A percentile compares a stretch with the other conserved stretches of the same genome.
phyloP scores from a whole-genome alignment of 2,329 filamentous ascomycete genomes.

The Trichoderma atrobrunneum region DNA sequence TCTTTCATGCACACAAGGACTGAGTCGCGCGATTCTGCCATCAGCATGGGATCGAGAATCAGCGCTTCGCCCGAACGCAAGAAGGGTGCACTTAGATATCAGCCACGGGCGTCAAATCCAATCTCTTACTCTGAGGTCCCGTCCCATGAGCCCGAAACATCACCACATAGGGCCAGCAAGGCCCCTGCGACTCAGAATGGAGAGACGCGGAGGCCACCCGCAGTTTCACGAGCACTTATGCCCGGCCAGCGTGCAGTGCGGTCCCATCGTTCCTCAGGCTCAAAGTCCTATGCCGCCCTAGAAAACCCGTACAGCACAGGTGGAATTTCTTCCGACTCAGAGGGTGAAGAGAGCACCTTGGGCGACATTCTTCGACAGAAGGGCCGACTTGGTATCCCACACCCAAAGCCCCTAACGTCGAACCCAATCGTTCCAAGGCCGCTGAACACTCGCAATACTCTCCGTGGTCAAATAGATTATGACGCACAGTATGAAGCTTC shows the following conservation, averaged over 20 bases:
- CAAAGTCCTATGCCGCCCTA: slow-evolving; percentile 46
- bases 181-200: slow-evolving; percentile 47
- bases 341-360: slow-evolving; percentile 36
- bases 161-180: slow-evolving; percentile 31
- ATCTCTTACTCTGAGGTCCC: slow-evolving; percentile 52
- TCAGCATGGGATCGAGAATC: slow-evolving; percentile 51
- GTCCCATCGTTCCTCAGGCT: slow-evolving; percentile 32
- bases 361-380: slow-evolving; percentile 30
- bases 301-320: slow-evolving; percentile 43
- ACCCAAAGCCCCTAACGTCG: slow-evolving; percentile 53
- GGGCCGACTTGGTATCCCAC: slow-evolving; percentile 28
- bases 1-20: slow-evolving; percentile 79
- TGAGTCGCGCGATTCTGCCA: slow-evolving; percentile 57
- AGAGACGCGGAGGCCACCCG: slow-evolving; percentile 53
- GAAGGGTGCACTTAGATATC: slow-evolving; percentile 47
- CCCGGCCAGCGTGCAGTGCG: slow-evolving; percentile 43
- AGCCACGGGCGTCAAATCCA: slow-evolving; percentile 35
- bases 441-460: neutral
- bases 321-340: slow-evolving; percentile 42
- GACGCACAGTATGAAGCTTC: slow-evolving; percentile 43
- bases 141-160: slow-evolving; percentile 41
- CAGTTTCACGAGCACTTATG: slow-evolving; percentile 53
- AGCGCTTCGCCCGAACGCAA: slow-evolving; percentile 44
- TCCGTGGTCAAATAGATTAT: slow-evolving; percentile 8
- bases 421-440: slow-evolving; percentile 41